A percentile compares a stretch with the other conserved stretches of the same genome.
phyloP scores from a whole-genome alignment of 2,329 filamentous ascomycete species.

The Diplodia intermedia region DNA sequence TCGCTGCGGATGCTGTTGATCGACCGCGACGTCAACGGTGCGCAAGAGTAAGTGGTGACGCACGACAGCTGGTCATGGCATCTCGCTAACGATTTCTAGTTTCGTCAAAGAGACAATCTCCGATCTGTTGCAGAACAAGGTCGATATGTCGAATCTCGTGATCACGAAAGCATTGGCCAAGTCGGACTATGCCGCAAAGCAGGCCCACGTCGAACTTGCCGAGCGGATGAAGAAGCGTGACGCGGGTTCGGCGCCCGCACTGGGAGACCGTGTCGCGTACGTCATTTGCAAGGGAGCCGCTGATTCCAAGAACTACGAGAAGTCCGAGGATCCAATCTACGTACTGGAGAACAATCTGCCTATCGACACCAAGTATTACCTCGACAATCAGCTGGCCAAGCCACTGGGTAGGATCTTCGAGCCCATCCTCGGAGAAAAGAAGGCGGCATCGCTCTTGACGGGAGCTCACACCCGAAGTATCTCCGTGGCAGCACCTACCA shows the following conservation, averaged over 20 bases:
- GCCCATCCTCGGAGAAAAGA: conserved; percentile 93
- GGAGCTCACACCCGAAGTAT: conserved; percentile 96
- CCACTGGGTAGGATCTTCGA: conserved; percentile 95
- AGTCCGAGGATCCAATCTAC: conserved; percentile 95
- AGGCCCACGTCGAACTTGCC: conserved; percentile 94
- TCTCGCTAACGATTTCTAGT: conserved; percentile 59
- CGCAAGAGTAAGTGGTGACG: conserved; percentile 77
- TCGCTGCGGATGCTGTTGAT: conserved; percentile 95
- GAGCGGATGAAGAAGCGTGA: conserved; percentile 98
- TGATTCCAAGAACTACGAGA: conserved; percentile 94
- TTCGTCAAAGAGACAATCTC: conserved; percentile 97
- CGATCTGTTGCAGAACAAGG: conserved; percentile 92
- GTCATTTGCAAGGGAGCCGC: conserved; percentile 93
- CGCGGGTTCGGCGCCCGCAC: conserved; percentile 85
- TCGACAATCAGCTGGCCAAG: conserved; percentile 97
- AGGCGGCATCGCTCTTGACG: conserved; percentile 82
- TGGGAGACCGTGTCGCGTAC: conserved; percentile 96
- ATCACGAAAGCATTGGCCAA: conserved; percentile 98
- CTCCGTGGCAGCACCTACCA: conserved; percentile 85
- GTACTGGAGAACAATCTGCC: conserved; percentile 97
- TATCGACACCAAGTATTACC: conserved; percentile 97
- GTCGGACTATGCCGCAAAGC: conserved; percentile 78
- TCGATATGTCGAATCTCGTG: conserved; percentile 99
- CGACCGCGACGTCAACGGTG: conserved; percentile 85
- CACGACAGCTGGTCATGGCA: conserved; percentile 10